Percentiles rank a stretch among this genome's conserved stretches.
phyloP scores from a whole-genome alignment of 1,139 yeast genomes.

The Taiozyma onychis region DNA sequence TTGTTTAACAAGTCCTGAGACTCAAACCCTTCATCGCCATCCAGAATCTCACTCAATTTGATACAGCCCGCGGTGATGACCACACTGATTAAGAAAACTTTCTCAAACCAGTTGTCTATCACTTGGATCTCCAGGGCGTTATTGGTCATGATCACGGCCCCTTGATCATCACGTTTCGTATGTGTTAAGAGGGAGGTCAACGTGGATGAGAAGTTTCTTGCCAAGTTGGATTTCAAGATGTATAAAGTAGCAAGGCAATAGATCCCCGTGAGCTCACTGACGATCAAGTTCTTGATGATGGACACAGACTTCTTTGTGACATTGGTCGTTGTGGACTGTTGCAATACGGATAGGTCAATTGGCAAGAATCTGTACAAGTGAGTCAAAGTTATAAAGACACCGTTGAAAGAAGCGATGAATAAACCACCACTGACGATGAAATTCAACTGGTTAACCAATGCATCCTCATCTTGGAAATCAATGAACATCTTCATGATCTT shows the following conservation, averaged over 20 bases:
- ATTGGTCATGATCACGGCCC: slow-evolving; percentile 27
- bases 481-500: slow-evolving; percentile 16
- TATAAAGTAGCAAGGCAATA: slow-evolving; percentile 79
- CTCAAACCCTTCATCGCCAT: slow-evolving; percentile 17
- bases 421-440: slow-evolving; percentile 20
- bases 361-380: slow-evolving; percentile 23
- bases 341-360: slow-evolving; percentile 14
- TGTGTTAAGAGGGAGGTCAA: slow-evolving; percentile 25
- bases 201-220: slow-evolving; percentile 44
- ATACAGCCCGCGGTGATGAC: slow-evolving; percentile 46
- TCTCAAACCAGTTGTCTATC: slow-evolving; percentile 81
- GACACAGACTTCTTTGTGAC: slow-evolving; percentile 21
- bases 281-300: slow-evolving; percentile 39
- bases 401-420: slow-evolving; percentile 23
- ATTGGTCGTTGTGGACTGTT: slow-evolving; percentile 4
- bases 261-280: slow-evolving; percentile 69
- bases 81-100: slow-evolving; percentile 58
- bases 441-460: slow-evolving; percentile 18
- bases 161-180: slow-evolving; percentile 10
- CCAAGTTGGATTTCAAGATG: slow-evolving; percentile 68
- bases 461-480: slow-evolving; percentile 18
- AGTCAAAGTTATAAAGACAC: slow-evolving; percentile 22
- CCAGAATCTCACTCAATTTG: slow-evolving; percentile 16
- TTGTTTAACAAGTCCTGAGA: slow-evolving; percentile 15
- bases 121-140: slow-evolving; percentile 18